phyloP scores from a whole-genome alignment of 2,329 filamentous ascomycete genomes.

The Esteya vermicola region DNA sequence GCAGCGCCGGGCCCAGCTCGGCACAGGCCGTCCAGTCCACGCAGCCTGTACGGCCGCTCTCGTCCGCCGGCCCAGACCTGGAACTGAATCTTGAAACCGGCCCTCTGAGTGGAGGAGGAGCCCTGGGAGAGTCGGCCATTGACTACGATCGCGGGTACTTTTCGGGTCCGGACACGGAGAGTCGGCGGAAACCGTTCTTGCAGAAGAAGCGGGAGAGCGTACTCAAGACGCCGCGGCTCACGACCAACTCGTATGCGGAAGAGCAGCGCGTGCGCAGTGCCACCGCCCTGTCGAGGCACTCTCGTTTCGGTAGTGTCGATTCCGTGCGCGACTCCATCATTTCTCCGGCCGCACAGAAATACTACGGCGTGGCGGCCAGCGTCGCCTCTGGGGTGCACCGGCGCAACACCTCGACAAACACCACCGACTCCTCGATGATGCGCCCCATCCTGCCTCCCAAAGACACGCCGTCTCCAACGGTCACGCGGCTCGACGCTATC shows the following conservation, averaged over 20 bases:
- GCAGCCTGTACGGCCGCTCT: slow-evolving; percentile 26
- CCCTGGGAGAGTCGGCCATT: slow-evolving; percentile 31
- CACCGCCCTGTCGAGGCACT: slow-evolving; percentile 56
- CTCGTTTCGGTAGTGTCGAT: slow-evolving; percentile 65
- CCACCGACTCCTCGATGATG: slow-evolving; percentile 31
- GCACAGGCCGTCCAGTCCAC: slow-evolving; percentile 21
- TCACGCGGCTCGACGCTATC: slow-evolving; percentile 46
- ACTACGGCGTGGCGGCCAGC: slow-evolving; percentile 38
- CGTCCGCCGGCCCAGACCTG: slow-evolving; percentile 32
- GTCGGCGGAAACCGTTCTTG: slow-evolving; percentile 55
- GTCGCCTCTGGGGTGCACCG: slow-evolving; percentile 31
- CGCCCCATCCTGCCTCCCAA: slow-evolving; percentile 37
- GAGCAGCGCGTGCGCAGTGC: slow-evolving; percentile 55
- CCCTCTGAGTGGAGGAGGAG: background rate
- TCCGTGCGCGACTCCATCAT: slow-evolving; percentile 48
- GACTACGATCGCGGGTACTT: slow-evolving; percentile 86
- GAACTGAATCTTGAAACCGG: slow-evolving; percentile 17
- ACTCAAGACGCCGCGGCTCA: slow-evolving; percentile 36
- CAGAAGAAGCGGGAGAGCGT: slow-evolving; percentile 60
- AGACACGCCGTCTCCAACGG: slow-evolving; percentile 38
- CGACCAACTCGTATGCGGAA: slow-evolving; percentile 43
- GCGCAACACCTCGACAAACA: slow-evolving; percentile 46
- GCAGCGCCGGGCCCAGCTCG: too few species aligned
- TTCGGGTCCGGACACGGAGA: slow-evolving; percentile 71
- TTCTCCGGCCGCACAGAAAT: slow-evolving; percentile 55